Conservation (phyloP, 2,329 filamentous ascomycete species). For the Claviceps sp. region DNA sequence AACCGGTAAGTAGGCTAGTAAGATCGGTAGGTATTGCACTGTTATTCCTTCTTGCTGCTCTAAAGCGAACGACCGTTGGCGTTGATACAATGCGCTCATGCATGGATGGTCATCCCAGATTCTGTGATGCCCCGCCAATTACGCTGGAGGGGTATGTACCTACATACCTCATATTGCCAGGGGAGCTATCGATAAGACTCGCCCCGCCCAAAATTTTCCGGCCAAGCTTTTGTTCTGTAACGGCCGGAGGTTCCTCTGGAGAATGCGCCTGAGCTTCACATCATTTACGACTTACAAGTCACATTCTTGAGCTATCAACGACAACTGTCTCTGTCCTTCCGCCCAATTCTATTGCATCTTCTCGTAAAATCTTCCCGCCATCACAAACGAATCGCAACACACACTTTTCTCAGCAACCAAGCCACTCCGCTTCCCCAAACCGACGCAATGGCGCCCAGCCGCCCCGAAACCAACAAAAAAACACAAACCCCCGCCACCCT, state of each 20-base stretch:
- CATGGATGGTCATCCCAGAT: background rate
- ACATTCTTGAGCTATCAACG: background rate
- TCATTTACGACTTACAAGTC: background rate
- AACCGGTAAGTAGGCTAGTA: no score
- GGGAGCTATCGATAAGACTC: conserved; percentile 5
- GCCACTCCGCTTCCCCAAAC: background rate
- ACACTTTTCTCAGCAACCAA: background rate
- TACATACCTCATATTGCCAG: background rate
- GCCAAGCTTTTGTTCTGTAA: background rate
- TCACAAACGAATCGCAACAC: background rate
- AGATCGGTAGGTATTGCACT: no score
- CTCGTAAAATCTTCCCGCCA: background rate
- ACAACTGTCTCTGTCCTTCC: background rate
- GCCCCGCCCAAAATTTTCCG: conserved; percentile 3
- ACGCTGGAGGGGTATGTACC: background rate
- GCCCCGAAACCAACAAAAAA: conserved; percentile 23
- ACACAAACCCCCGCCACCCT: conserved; percentile 16
- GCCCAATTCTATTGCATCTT: background rate
- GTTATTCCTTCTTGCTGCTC: background rate
- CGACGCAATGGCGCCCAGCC: conserved; percentile 26
- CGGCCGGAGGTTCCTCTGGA: background rate
- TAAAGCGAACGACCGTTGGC: background rate
- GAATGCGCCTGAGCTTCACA: background rate
- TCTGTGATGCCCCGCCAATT: background rate
- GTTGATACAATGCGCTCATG: background rate